Evolutionary conservation across 2,329 filamentous ascomycete genomes (phyloP), one percentile per base, ranked within the genome.

Genomic region (Volutella citrinella): DNA sequence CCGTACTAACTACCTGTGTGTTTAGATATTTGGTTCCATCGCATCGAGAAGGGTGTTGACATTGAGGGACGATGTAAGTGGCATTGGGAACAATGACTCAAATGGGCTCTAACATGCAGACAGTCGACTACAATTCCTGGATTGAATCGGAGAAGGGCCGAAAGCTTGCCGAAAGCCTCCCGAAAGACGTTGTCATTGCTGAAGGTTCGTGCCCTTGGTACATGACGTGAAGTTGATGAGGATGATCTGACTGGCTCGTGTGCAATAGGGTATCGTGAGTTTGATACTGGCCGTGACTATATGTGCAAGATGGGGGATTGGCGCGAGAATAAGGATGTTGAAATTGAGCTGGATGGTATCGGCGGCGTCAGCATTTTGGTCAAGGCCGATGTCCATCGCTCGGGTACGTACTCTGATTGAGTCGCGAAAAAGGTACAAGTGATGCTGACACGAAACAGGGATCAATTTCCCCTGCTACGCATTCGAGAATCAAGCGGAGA

Each of bases 111-210:
- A 16, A 52, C 34, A 38, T 32, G 16, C 14, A 10, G 6, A 46
- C 42, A 93, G 87, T 97, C 58, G 93, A 98, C 61, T 98, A 98
- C 70, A 98, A 98, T 66, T 97, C 93, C 3, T 98, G 93, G 93
- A 78, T 95, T 51, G 93, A 98, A 67, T 91, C 91, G 9, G 83
- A 90, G 32, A 85, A 91, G 63, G 89, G 78, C 29, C 78, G 84
- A 39, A 84, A 82, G 54, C 74, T 97, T 34, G 73, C 83, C n/a
- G 68, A 75, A 6, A 78, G 69, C 33, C 72, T 97, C 14, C 76
- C 84, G 48, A 90, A 88, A 57, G 81, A 96, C 52, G 72, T 86
- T 15, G 74, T 98, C 38, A 73, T 98, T 19, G 93, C 87, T 16
- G 93, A 98, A 74, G 93, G 85, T 86, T 63, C n/a, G 56, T 44